Conservation (phyloP, 2,329 filamentous ascomycete genomes). For the Fusarium sp. region DNA sequence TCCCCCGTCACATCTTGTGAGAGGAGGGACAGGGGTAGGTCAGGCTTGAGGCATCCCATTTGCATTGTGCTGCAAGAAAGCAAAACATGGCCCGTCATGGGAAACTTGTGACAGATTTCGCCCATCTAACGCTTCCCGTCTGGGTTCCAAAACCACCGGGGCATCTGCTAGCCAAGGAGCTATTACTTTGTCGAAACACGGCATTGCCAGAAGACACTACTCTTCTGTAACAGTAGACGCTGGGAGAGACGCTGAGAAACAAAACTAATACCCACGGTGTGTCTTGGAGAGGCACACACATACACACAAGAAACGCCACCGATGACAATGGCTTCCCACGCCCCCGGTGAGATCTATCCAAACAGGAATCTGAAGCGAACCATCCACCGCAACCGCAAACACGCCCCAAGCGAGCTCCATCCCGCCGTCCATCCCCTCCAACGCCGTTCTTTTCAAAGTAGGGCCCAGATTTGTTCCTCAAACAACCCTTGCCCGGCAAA, state of each 20-base stretch:
- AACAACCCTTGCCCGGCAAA: conserved; percentile 36
- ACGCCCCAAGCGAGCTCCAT: conserved; percentile 29
- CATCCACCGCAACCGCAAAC: conserved; percentile 17
- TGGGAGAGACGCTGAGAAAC: conserved; percentile 10
- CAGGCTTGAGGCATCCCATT: not conserved
- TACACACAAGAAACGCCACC: conserved; percentile 33
- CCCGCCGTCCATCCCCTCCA: not conserved
- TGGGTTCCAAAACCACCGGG: conserved; percentile 31
- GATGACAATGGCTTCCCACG: conserved; percentile 15
- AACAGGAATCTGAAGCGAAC: conserved; percentile 35
- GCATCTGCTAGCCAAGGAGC: conserved; percentile 12
- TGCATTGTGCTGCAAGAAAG: conserved; percentile 18
- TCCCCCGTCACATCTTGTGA: conserved; percentile 30
- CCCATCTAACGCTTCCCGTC: conserved; percentile 32
- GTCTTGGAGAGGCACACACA: not conserved
- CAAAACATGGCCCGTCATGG: conserved; percentile 30
- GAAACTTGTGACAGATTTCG: conserved; percentile 15
- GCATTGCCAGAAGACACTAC: not conserved
- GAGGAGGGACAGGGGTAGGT: conserved; percentile 2
- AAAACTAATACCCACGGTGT: conserved; percentile 3
- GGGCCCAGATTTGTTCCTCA: conserved; percentile 23
- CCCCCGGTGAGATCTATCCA: conserved; percentile 32
- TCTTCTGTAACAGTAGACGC: not conserved
- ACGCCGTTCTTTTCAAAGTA: not conserved
- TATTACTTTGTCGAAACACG: not conserved